These are phyloP conservation scores for Solanum appendiculatum DNA, from an alignment of 257 asterid species.

Conservation along the genomic window DNA sequence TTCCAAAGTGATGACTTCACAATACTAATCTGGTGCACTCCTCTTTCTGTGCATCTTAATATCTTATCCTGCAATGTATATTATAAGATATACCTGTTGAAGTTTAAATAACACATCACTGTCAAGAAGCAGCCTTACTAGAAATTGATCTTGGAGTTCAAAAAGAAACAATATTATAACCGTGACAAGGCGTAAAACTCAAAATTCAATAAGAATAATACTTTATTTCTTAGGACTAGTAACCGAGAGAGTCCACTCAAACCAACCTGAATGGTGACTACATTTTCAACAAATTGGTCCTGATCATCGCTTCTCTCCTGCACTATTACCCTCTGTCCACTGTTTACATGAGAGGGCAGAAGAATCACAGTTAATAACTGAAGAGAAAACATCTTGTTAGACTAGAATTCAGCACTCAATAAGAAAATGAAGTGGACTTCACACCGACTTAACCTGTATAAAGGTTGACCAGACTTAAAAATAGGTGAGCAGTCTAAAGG, in stretches of 20 bases:
- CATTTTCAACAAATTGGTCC: slow-evolving; percentile 46
- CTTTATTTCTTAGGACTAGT: not conserved
- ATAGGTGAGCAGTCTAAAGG: not conserved
- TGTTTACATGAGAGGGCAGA: slow-evolving; percentile 26
- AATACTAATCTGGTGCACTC: not conserved
- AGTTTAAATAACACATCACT: not conserved
- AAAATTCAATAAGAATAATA: not conserved
- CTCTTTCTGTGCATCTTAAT: not conserved
- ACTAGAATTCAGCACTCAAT: not conserved
- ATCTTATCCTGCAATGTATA: not conserved
- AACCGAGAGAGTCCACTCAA: not conserved
- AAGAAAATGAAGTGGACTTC: not conserved
- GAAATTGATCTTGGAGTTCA: not conserved
- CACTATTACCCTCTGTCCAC: slow-evolving; percentile 81
- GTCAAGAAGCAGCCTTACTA: not conserved
- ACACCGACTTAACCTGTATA: not conserved
- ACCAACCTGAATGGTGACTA: slow-evolving; percentile 69
- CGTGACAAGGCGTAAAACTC: not conserved
- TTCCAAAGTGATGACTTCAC: not conserved
- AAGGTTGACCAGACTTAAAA: not conserved
- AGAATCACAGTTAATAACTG: not conserved
- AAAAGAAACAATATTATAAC: not conserved
- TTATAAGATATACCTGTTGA: not conserved
- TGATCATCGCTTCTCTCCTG: slow-evolving; percentile 46
- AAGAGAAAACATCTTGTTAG: not conserved